These are phyloP conservation scores for Vaccinium vitisidaea DNA, from an alignment of 148 eudicot genomes.

Conservation along the genomic window DNA sequence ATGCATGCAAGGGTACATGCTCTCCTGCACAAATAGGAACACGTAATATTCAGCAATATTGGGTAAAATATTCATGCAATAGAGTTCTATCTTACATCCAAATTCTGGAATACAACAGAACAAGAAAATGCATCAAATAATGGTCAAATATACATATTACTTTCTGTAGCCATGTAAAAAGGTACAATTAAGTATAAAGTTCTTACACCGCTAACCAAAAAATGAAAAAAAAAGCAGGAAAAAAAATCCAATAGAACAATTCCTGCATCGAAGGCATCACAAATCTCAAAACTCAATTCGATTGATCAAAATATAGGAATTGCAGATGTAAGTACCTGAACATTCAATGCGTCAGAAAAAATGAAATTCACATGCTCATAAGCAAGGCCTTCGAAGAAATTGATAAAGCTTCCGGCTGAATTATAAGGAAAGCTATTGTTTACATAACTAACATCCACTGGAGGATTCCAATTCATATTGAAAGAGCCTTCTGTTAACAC, in stretches of 20 bases:
- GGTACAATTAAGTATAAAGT: neutral
- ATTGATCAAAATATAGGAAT: neutral
- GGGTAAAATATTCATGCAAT: neutral
- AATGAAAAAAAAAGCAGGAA: neutral
- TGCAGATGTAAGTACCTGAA: constrained; percentile 50
- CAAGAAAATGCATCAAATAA: neutral
- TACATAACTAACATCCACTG: constrained; percentile 51
- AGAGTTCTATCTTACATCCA: neutral
- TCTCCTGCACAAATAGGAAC: constrained; percentile 49
- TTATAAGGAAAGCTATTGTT: constrained; percentile 56
- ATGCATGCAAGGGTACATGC: constrained; percentile 55
- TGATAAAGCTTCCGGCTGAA: constrained; percentile 77
- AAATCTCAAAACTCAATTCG: neutral
- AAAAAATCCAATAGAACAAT: neutral
- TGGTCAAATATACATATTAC: neutral
- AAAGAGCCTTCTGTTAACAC: constrained; percentile 20
- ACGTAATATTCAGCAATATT: neutral
- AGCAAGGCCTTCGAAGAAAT: constrained; percentile 90
- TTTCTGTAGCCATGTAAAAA: neutral
- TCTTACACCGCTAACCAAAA: neutral
- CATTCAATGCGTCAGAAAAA: constrained; percentile 63
- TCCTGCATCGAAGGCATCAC: neutral
- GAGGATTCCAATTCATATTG: constrained; percentile 69
- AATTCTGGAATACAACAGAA: neutral
- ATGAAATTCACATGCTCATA: constrained; percentile 94